Conservation (phyloP, 2,329 filamentous ascomycete species). For the Aspergillus bombycis region DNA sequence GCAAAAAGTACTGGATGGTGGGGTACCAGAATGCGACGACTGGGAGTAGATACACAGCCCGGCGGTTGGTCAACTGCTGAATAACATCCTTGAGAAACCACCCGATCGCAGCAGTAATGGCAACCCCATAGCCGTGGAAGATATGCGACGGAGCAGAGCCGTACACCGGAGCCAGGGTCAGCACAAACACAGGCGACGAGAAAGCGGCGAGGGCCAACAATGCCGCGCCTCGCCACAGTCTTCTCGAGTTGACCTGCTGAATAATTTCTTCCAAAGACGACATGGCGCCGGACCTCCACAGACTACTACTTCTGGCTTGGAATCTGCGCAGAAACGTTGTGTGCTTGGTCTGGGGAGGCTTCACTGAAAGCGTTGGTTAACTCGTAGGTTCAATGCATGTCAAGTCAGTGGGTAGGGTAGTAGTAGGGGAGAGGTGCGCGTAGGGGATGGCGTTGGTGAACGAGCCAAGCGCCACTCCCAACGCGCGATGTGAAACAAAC, state of each 20-base stretch:
- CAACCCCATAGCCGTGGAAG: conserved; percentile 70
- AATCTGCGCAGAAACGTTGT: conserved; percentile 13
- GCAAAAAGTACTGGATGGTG: conserved; percentile 71
- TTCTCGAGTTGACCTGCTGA: conserved; percentile 29
- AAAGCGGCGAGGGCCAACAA: conserved; percentile 43
- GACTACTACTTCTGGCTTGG: not conserved
- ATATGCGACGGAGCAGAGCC: conserved; percentile 77
- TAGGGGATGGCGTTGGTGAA: not conserved
- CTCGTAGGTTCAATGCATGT: not conserved
- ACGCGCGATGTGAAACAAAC: conserved; percentile 13
- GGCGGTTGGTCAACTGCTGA: conserved; percentile 53
- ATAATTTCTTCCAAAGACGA: conserved; percentile 28
- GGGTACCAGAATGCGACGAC: conserved; percentile 77
- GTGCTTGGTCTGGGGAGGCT: conserved; percentile 9
- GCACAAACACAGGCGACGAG: conserved; percentile 55
- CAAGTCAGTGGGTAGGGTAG: too few species aligned
- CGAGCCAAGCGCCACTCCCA: not conserved
- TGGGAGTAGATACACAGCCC: conserved; percentile 61
- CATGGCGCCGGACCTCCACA: conserved; percentile 25
- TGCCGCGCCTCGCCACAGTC: conserved; percentile 32
- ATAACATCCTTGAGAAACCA: conserved; percentile 68
- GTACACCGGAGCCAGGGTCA: conserved; percentile 83
- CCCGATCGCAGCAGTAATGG: conserved; percentile 69
- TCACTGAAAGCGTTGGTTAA: conserved; percentile 1
- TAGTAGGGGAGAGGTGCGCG: not conserved